A percentile compares a stretch with the other conserved stretches of the same genome.
These are phyloP conservation scores for Erythrobasidium hasegawianum DNA, from an alignment of 1,284 basidiomycete genomes.

Conservation along the genomic window DNA sequence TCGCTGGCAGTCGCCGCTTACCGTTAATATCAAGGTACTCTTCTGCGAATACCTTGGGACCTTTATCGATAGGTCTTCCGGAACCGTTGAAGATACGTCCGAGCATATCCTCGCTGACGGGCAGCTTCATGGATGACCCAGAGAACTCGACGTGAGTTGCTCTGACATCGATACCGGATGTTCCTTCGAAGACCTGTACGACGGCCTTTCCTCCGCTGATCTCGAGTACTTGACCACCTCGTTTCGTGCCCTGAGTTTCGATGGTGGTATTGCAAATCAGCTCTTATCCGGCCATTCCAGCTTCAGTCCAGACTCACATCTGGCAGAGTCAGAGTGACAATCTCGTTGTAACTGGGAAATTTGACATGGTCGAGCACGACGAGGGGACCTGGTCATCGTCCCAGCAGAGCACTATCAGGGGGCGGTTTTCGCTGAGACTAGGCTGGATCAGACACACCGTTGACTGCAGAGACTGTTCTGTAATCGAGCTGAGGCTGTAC, in stretches of 20 bases:
- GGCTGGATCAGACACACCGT: conserved; percentile 43
- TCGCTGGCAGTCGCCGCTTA: conserved; percentile 47
- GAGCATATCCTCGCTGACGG: conserved; percentile 99
- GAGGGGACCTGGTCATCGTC: conserved; percentile 51
- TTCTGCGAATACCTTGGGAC: conserved; percentile 98
- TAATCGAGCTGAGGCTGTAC: conserved; percentile 73
- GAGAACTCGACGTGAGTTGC: conserved; percentile 98
- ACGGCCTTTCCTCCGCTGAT: conserved; percentile 98
- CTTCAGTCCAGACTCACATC: conserved; percentile 59
- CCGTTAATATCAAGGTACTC: conserved; percentile 99
- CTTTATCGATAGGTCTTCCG: conserved; percentile 95
- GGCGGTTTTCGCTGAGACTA: not conserved
- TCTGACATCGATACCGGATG: conserved; percentile 94
- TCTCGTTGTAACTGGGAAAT: conserved; percentile 99
- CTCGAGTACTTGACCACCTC: conserved; percentile 96
- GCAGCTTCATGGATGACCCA: conserved; percentile 96
- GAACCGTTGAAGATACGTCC: conserved; percentile 99
- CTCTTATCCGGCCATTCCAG: not conserved
- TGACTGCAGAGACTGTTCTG: conserved; percentile 54
- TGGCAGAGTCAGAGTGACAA: conserved; percentile 85
- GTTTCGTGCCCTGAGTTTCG: conserved; percentile 60
- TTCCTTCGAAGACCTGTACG: conserved; percentile 99
- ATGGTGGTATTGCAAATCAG: not conserved
- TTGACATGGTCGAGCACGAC: conserved; percentile 99
- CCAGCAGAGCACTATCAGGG: not conserved